These are phyloP conservation scores for Scheffersomyces spartinae DNA, from an alignment of 805 yeast genomes.

Conservation along the genomic window DNA sequence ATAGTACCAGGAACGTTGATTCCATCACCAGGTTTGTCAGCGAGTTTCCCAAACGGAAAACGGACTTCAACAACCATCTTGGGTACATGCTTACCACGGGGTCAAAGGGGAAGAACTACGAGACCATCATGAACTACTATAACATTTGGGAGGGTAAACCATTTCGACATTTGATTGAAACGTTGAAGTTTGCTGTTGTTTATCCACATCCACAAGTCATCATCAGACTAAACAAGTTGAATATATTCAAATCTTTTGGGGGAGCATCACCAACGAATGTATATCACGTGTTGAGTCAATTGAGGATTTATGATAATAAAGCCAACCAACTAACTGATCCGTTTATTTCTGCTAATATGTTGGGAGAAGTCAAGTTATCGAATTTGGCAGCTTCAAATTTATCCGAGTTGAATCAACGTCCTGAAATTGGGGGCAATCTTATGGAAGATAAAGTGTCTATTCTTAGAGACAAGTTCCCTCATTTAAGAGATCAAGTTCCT, in stretches of 20 bases:
- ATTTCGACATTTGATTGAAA: constrained; percentile 9
- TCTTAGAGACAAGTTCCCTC: constrained; percentile 17
- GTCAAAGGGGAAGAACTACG: too few species aligned
- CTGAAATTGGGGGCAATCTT: neutral
- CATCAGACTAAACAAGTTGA: constrained; percentile 3
- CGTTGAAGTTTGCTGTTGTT: constrained; percentile 17
- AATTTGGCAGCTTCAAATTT: constrained; percentile 6
- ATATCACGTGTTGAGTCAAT: constrained; percentile 1
- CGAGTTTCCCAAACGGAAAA: too few species aligned
- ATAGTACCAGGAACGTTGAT: constrained; percentile 5
- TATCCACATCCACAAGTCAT: constrained; percentile 19
- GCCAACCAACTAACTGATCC: constrained; percentile 15
- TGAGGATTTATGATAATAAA: constrained; percentile 14
- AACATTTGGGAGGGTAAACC: constrained; percentile 20
- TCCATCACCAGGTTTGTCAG: neutral
- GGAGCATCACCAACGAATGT: constrained; percentile 2
- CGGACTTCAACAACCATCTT: too few species aligned
- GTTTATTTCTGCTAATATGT: constrained; percentile 14
- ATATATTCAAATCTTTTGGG: constrained; percentile 2
- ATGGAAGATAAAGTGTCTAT: neutral
- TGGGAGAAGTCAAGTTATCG: constrained; percentile 9
- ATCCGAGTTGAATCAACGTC: neutral
- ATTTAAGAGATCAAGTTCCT: constrained; percentile 15
- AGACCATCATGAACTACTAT: too few species aligned
- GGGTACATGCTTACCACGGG: too few species aligned